Evolutionary conservation across 208 protist species (phyloP), one percentile per base, ranked within the genome.

Genomic region (Vickermania ingenoplastis): DNA sequence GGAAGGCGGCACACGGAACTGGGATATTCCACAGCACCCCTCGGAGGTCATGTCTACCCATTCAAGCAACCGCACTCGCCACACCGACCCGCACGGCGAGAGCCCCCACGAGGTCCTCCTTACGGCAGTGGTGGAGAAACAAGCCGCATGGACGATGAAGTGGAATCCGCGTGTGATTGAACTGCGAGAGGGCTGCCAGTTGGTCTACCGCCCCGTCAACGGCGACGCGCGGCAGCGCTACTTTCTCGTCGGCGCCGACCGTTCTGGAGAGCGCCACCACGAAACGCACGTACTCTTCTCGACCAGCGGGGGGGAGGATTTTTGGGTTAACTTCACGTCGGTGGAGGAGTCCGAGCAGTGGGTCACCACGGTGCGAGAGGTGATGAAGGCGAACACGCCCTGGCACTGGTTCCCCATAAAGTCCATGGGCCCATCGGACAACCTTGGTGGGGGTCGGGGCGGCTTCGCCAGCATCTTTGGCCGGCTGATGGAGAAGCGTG

Each of bases 131-230:
- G 80, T 86, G 49, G 66, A 77, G 31, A 91, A 91, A 64, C 72
- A 84, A 49, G 73, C 57, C 3, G 75, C 71, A 48, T 88, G 84
- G 84, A 75, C 70, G 2, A 75, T 77, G 4, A 36, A 67, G 24
- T 91, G 84, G 84, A 73, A 71, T 56, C 57, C 67, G 45, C 79
- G 84, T 7, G 73, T 81, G 24, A 62, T 88, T 28, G 75, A 83
- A 50, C 61, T 91, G 41, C 65, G 57, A 22, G 75, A 86, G 27
- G 76, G 73, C 27, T 66, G 60, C 45, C 70, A 73, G 13, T 67
- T 91, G 30, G 63, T 71, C n/a, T 88, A 88, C 62, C 61, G 71
- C 23, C 51, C 66, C 31, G 74, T 54, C 7, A 62, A 51, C 26
- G 49, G 65, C 21, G 30, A 24, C 51, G 49, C 53, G 7, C 55